These are phyloP conservation scores for Arthrobotrys musiformis DNA, from an alignment of 2,329 filamentous ascomycete genomes.

Conservation along the genomic window DNA sequence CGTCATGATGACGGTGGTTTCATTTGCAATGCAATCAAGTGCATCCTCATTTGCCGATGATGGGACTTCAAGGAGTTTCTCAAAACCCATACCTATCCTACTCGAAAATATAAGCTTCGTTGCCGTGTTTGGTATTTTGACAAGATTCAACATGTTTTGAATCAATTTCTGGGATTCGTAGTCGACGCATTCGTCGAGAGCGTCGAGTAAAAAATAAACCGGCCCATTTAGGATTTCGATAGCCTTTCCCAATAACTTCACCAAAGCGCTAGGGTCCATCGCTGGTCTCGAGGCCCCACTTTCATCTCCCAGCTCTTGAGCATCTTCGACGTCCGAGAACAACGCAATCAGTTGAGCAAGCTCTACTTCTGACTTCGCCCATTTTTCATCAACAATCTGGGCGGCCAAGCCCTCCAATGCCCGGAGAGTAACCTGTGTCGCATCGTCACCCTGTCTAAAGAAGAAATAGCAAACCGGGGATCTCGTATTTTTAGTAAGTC, in stretches of 20 bases:
- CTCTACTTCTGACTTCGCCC: constrained; percentile 1
- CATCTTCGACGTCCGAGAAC: neutral
- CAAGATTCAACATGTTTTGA: neutral
- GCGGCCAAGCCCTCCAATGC: constrained; percentile 10
- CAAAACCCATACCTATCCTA: neutral
- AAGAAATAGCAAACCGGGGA: constrained; percentile 18
- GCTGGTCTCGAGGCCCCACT: neutral
- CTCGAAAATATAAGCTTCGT: constrained; percentile 15
- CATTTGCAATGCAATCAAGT: neutral
- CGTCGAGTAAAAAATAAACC: neutral
- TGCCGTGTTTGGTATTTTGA: neutral
- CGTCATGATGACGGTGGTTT: neutral
- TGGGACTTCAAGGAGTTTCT: neutral
- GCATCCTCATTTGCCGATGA: neutral
- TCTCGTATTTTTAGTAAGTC: neutral
- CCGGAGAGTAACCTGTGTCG: neutral
- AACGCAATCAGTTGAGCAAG: neutral
- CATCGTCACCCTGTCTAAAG: constrained; percentile 20
- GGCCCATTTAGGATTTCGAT: neutral
- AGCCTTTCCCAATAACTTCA: neutral
- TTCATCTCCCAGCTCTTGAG: neutral
- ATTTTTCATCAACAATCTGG: constrained; percentile 10
- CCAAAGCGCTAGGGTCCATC: neutral
- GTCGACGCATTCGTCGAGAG: constrained; percentile 4
- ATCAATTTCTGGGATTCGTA: neutral